Conservation (phyloP, 805 yeast genomes). For the Zygosaccharomyces rouxii region DNA sequence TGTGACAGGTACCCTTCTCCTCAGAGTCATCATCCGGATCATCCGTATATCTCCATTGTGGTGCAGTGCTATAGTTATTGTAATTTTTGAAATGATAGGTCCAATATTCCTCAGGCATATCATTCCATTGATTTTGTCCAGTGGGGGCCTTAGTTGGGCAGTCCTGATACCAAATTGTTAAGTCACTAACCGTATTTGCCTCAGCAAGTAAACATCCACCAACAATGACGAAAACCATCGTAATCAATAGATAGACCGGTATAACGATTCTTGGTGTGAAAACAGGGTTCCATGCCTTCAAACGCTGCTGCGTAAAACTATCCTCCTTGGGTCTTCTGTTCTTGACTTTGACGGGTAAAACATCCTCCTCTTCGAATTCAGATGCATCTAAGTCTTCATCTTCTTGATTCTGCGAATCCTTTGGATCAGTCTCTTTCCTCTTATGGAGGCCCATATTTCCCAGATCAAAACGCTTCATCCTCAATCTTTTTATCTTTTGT, state of each 20-base stretch:
- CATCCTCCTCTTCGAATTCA: constrained; percentile 39
- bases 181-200: constrained; percentile 63
- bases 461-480: constrained; percentile 28
- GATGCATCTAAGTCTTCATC: constrained; percentile 34
- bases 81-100: constrained; percentile 50
- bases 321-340: constrained; percentile 67
- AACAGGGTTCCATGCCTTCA: constrained; percentile 66
- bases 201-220: constrained; percentile 81
- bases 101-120: constrained; percentile 56
- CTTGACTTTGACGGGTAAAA: constrained; percentile 40
- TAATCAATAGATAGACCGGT: constrained; percentile 69
- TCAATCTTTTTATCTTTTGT: not conserved
- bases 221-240: constrained; percentile 80
- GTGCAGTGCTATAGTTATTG: constrained; percentile 37
- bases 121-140: constrained; percentile 35
- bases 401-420: constrained; percentile 11
- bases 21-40: constrained; percentile 44
- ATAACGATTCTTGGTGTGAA: constrained; percentile 85
- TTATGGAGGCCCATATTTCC: constrained; percentile 31
- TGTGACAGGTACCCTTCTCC: constrained; percentile 57
- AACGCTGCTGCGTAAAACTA: constrained; percentile 65
- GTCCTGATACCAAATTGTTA: constrained; percentile 69
- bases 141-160: constrained; percentile 55
- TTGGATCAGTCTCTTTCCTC: constrained; percentile 25
- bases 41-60: constrained; percentile 66